Evolutionary conservation across 202 grass and related monocot species (phyloP).

Genomic region (Musa balbisiana): DNA sequence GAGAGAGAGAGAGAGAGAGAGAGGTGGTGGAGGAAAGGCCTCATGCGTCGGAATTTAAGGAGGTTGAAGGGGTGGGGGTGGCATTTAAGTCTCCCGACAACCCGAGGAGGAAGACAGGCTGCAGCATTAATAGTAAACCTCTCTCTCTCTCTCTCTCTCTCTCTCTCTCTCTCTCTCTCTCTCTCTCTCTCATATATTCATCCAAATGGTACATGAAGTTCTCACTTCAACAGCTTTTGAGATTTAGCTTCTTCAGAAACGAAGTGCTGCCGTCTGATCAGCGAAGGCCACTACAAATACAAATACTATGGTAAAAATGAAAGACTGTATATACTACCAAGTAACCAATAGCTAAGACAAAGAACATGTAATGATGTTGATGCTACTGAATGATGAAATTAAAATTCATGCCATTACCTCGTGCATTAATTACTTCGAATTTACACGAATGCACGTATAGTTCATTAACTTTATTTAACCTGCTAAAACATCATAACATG

Average conservation of each 20-base stretch:
- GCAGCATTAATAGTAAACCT: slow-evolving; percentile 31
- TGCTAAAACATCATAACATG: too few relatives aligned
- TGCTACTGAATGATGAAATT: neutral
- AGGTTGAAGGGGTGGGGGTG: neutral
- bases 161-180: neutral
- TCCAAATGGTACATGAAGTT: neutral
- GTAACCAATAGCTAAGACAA: neutral
- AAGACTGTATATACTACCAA: neutral
- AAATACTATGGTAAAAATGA: too few relatives aligned
- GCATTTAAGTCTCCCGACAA: slow-evolving; percentile 28
- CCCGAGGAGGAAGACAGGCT: slow-evolving; percentile 29
- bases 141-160: neutral
- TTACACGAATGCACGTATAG: too few relatives aligned
- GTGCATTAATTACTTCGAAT: too few relatives aligned
- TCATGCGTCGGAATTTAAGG: slow-evolving; percentile 17
- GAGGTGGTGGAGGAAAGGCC: neutral
- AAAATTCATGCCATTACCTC: neutral
- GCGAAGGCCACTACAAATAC: too few relatives aligned
- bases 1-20: neutral
- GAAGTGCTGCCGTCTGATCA: neutral
- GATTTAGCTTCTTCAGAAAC: slow-evolving; percentile 13
- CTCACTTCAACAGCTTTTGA: slow-evolving; percentile 11
- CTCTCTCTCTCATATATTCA: neutral
- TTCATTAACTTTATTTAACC: too few relatives aligned
- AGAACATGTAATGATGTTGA: neutral